These are phyloP conservation scores for Rutstroemia sp. DNA, from an alignment of 2,329 filamentous ascomycete species.

Conservation along the genomic window DNA sequence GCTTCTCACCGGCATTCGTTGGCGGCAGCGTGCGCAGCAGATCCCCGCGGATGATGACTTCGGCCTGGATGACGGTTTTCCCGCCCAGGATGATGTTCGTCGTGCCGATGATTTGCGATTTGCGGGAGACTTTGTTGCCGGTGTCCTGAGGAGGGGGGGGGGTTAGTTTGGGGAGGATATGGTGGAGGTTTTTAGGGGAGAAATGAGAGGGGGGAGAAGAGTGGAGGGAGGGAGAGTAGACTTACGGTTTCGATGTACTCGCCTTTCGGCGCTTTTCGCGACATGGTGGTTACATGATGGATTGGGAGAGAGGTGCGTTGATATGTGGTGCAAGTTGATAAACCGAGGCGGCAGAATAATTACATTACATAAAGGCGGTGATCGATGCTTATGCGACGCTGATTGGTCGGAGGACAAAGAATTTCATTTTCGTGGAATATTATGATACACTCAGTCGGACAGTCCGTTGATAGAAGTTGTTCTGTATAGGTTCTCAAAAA, in stretches of 20 bases:
- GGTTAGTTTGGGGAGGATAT: not conserved
- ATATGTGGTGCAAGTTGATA: not conserved
- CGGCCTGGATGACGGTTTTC: conserved; percentile 91
- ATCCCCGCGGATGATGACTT: conserved; percentile 90
- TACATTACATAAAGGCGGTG: not conserved
- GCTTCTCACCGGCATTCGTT: conserved; percentile 30
- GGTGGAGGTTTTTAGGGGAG: not conserved
- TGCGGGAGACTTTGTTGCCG: conserved; percentile 95
- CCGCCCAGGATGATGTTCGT: conserved; percentile 97
- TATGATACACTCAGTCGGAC: too few relatives aligned
- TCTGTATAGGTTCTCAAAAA: too few relatives aligned
- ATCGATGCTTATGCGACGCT: not conserved
- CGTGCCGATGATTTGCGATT: conserved; percentile 84
- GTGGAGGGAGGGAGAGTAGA: not conserved
- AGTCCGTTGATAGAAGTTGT: too few relatives aligned
- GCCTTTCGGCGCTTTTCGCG: conserved; percentile 70
- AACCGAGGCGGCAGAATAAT: not conserved
- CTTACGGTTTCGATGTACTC: conserved; percentile 95
- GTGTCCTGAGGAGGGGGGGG: conserved; percentile 60
- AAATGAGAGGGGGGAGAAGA: not conserved
- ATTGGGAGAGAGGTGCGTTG: not conserved
- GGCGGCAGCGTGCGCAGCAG: conserved; percentile 54
- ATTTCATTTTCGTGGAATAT: too few relatives aligned
- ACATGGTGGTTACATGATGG: conserved; percentile 45
- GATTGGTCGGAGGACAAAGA: too few relatives aligned